Evolutionary conservation across 306 rosid genomes (phyloP).

Genomic region (Dryas drummondii): DNA sequence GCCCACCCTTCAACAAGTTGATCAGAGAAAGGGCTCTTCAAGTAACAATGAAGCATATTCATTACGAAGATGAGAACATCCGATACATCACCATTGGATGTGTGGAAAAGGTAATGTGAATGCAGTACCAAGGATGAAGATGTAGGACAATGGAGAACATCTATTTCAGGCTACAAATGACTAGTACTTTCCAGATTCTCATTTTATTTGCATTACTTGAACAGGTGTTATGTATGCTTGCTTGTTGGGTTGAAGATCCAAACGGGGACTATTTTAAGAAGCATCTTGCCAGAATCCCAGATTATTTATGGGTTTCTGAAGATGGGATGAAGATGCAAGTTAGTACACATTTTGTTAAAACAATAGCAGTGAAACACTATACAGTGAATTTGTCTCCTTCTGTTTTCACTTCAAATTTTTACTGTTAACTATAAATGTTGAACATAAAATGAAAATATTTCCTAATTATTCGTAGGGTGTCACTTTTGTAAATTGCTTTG

Average conservation of each 20-base stretch:
- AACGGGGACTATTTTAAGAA: slow-evolving; percentile 62
- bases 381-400: neutral
- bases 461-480: too few species aligned
- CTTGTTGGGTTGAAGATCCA: slow-evolving; percentile 83
- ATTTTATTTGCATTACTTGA: neutral
- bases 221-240: slow-evolving; percentile 64
- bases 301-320: slow-evolving; percentile 69
- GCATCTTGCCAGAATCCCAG: slow-evolving; percentile 70
- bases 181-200: neutral
- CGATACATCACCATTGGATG: slow-evolving; percentile 63
- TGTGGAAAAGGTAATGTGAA: slow-evolving; percentile 50
- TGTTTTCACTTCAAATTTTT: neutral
- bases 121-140: neutral
- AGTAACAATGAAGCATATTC: slow-evolving; percentile 69
- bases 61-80: slow-evolving; percentile 66
- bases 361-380: neutral
- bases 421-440: too few species aligned
- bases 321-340: slow-evolving; percentile 84
- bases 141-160: neutral
- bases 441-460: too few species aligned
- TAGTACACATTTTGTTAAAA: neutral
- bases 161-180: too few species aligned
- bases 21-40: slow-evolving; percentile 56
- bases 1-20: slow-evolving; percentile 63
- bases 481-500: too few species aligned